These are phyloP conservation scores for Colletotrichum graminicola DNA, from an alignment of 2,329 filamentous ascomycete genomes.

Conservation along the genomic window DNA sequence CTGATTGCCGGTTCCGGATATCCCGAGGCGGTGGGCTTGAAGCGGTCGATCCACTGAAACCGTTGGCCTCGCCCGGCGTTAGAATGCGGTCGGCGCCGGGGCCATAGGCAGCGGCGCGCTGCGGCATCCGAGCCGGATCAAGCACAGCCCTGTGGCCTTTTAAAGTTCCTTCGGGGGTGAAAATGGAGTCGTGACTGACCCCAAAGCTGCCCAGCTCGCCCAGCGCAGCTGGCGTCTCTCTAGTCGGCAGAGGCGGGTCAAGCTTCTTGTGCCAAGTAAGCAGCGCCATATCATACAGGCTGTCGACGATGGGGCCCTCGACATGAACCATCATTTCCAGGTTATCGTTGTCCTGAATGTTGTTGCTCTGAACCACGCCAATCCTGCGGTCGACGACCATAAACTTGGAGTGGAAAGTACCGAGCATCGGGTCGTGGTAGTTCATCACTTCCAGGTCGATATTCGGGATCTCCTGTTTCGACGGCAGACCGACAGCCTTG, in stretches of 20 bases:
- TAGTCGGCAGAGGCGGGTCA: constrained; percentile 69
- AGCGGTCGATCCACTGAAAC: neutral
- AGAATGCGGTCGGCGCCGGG: neutral
- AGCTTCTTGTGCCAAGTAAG: constrained; percentile 78
- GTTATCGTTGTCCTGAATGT: constrained; percentile 84
- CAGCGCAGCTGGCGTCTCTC: constrained; percentile 61
- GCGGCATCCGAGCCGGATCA: neutral
- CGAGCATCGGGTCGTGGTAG: constrained; percentile 76
- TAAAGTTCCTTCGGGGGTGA: neutral
- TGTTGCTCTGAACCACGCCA: constrained; percentile 82
- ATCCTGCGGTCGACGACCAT: constrained; percentile 80
- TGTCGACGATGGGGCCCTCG: constrained; percentile 82
- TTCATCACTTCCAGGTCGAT: constrained; percentile 80
- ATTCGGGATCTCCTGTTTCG: constrained; percentile 75
- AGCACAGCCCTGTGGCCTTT: neutral
- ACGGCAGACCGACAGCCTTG: constrained; percentile 70
- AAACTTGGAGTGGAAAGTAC: constrained; percentile 84
- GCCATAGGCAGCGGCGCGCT: neutral
- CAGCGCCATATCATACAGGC: constrained; percentile 79
- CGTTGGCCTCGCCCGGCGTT: neutral
- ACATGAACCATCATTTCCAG: constrained; percentile 84
- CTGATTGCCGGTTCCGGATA: neutral
- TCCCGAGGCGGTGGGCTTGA: neutral
- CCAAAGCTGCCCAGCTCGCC: neutral
- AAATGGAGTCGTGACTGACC: neutral